Evolutionary conservation across 2,329 filamentous ascomycete species (phyloP).

Genomic region (Phaeosphaeria sp.): DNA sequence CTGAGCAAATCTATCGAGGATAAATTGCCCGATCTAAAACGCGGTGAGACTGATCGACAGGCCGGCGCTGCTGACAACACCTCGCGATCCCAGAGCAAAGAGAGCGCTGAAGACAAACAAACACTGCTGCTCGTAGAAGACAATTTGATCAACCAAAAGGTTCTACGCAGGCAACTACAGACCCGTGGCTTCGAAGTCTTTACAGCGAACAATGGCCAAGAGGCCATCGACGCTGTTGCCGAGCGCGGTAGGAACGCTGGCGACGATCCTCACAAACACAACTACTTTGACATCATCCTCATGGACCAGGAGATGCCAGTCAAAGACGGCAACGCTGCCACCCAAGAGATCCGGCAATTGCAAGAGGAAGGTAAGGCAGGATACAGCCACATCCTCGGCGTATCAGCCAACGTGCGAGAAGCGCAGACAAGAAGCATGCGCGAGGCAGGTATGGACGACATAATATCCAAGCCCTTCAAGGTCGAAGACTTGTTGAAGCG

Average conservation of each 20-base stretch:
- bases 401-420: conserved; percentile 48
- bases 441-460: conserved; percentile 48
- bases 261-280: conserved; percentile 20
- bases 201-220: conserved; percentile 53
- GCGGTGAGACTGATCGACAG: conserved; percentile 38
- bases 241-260: conserved; percentile 27
- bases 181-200: conserved; percentile 52
- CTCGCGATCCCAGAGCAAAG: conserved; percentile 27
- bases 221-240: conserved; percentile 53
- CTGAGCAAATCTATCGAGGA: conserved; percentile 9
- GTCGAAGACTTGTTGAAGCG: conserved; percentile 43
- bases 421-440: conserved; percentile 43
- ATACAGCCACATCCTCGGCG: conserved; percentile 46
- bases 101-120: conserved; percentile 20
- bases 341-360: conserved; percentile 47
- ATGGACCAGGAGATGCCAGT: conserved; percentile 57
- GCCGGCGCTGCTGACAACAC: conserved; percentile 18
- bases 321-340: conserved; percentile 52
- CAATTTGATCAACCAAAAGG: conserved; percentile 58
- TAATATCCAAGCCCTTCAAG: conserved; percentile 50
- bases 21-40: conserved; percentile 18
- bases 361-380: conserved; percentile 43
- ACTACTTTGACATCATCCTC: conserved; percentile 51
- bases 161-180: conserved; percentile 57
- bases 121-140: conserved; percentile 56